phyloP scores from a whole-genome alignment of 2,329 filamentous ascomycete species.

The Chrysosphaeria jannelii region DNA sequence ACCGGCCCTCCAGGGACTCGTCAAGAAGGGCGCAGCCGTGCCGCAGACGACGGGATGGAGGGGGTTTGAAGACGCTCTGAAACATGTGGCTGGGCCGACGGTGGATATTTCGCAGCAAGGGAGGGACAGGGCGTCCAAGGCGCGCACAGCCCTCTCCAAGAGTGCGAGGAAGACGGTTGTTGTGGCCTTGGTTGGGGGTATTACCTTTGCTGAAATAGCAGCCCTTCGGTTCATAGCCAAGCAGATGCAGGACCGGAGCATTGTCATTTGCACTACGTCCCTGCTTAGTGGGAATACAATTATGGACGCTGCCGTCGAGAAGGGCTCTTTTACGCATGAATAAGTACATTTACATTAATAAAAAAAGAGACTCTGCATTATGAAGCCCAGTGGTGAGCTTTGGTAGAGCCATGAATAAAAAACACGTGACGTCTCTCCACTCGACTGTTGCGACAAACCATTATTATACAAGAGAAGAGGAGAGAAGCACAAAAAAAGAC shows the following conservation, averaged over 20 bases:
- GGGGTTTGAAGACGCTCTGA: slow-evolving; percentile 75
- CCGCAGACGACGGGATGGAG: slow-evolving; percentile 49
- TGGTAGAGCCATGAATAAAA: too few relatives aligned
- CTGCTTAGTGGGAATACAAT: slow-evolving; percentile 72
- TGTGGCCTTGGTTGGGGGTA: slow-evolving; percentile 91
- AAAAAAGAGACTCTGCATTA: too few relatives aligned
- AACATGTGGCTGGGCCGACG: slow-evolving; percentile 61
- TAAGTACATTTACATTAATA: too few relatives aligned
- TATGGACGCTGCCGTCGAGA: slow-evolving; percentile 64
- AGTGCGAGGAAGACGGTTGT: slow-evolving; percentile 67
- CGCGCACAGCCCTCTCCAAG: slow-evolving; percentile 40
- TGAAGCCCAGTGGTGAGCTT: too few relatives aligned
- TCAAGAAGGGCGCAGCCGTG: slow-evolving; percentile 12
- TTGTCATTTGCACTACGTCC: slow-evolving; percentile 78
- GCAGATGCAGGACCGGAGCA: slow-evolving; percentile 18
- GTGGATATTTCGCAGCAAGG: slow-evolving; percentile 84
- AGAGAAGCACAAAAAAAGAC: too few relatives aligned
- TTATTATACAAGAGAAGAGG: too few relatives aligned
- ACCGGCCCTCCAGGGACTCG: slow-evolving; percentile 43
- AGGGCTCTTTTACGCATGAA: slow-evolving; percentile 25
- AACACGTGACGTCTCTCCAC: too few relatives aligned
- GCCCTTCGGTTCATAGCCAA: slow-evolving; percentile 66
- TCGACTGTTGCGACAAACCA: too few relatives aligned
- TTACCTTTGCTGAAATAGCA: slow-evolving; percentile 88
- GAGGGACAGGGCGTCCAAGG: slow-evolving; percentile 74